Conservation (phyloP, 2,329 filamentous ascomycete genomes). For the Grosmannia huntii region DNA sequence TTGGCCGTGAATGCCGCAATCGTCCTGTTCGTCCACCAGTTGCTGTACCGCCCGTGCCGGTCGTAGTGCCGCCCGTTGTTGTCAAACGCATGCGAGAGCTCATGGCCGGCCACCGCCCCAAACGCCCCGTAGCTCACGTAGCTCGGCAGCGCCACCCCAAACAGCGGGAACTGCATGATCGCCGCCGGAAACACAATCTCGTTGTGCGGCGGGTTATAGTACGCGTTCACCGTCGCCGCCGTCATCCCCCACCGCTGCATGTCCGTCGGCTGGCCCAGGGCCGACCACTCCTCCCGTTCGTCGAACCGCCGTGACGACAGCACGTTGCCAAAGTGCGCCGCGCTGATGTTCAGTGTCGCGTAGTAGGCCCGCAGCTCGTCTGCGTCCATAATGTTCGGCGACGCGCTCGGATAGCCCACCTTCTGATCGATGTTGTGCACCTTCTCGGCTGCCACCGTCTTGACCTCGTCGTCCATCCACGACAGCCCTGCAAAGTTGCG, state of each 20-base stretch:
- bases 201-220: constrained; percentile 52
- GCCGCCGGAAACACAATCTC: constrained; percentile 58
- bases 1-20: constrained; percentile 43
- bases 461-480: constrained; percentile 54
- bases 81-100: constrained; percentile 60
- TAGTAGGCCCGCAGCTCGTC: constrained; percentile 45
- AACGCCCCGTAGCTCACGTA: constrained; percentile 60
- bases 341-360: constrained; percentile 33
- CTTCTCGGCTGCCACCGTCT: constrained; percentile 47
- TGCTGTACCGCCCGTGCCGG: constrained; percentile 48
- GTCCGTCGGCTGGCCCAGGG: constrained; percentile 46
- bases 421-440: constrained; percentile 55
- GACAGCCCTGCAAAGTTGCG: constrained; percentile 41
- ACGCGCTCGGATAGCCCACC: constrained; percentile 50
- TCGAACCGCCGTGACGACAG: constrained; percentile 36
- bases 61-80: constrained; percentile 52
- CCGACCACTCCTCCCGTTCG: constrained; percentile 38
- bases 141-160: constrained; percentile 47
- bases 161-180: constrained; percentile 57
- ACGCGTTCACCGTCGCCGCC: constrained; percentile 51
- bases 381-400: constrained; percentile 47
- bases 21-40: constrained; percentile 54
- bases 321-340: constrained; percentile 44
- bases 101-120: constrained; percentile 54
- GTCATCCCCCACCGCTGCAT: constrained; percentile 48